Conservation (phyloP, 306 rosid genomes). For the Boehmeria nivea region DNA sequence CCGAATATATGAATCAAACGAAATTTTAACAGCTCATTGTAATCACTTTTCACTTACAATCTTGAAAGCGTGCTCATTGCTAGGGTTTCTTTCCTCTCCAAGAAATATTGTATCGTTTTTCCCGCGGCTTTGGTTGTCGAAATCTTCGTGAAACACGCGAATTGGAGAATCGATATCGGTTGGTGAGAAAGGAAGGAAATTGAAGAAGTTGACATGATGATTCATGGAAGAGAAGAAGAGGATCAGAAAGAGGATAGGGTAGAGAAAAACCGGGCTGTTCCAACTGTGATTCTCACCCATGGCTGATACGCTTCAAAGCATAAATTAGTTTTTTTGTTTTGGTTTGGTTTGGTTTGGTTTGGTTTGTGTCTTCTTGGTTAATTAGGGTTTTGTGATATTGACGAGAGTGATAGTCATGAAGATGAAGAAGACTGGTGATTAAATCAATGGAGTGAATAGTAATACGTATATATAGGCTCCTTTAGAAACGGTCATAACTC, state of each 20-base stretch:
- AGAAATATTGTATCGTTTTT: too few species aligned
- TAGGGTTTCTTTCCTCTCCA: too few species aligned
- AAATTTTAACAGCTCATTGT: too few species aligned
- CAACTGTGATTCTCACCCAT: constrained; percentile 23
- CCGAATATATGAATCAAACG: too few species aligned
- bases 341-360: not conserved
- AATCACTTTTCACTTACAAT: too few species aligned
- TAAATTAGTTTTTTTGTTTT: not conserved
- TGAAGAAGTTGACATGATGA: constrained; percentile 6
- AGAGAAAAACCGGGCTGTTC: constrained; percentile 2
- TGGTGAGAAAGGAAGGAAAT: constrained; percentile 9
- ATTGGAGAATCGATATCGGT: not conserved
- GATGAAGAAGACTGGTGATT: too few species aligned
- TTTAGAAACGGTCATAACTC: constrained; percentile 7
- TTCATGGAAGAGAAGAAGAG: constrained; percentile 25
- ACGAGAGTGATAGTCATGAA: not conserved
- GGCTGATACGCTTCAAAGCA: not conserved
- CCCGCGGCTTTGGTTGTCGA: too few species aligned
- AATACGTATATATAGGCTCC: not conserved
- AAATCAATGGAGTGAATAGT: too few species aligned
- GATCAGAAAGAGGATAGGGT: constrained; percentile 29
- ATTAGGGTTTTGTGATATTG: too few species aligned
- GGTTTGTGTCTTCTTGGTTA: too few species aligned
- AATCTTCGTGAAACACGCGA: too few species aligned
- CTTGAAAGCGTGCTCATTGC: too few species aligned